Percentiles rank a stretch among this genome's conserved stretches.
phyloP scores from a whole-genome alignment of 1,139 yeast species.

The Diutina scorzettiae region DNA sequence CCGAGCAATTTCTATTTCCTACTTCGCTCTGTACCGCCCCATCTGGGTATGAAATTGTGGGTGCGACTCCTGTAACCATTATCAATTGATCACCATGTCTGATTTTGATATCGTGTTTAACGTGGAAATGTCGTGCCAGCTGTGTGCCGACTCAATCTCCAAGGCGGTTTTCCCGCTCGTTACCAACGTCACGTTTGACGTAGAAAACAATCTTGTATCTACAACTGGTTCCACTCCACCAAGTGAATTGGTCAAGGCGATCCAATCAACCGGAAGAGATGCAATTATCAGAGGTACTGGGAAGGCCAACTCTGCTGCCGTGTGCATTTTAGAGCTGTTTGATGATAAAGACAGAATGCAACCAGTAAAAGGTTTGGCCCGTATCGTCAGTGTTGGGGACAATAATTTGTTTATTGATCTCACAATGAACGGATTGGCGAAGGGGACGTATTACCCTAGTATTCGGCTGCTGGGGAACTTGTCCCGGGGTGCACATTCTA shows the following conservation, averaged over 20 bases:
- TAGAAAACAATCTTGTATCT: slow-evolving; percentile 44
- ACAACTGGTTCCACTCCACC: slow-evolving; percentile 63
- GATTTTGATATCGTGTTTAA: slow-evolving; percentile 38
- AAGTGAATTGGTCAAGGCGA: slow-evolving; percentile 48
- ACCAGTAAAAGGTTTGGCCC: slow-evolving; percentile 78
- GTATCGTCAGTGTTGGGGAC: slow-evolving; percentile 63
- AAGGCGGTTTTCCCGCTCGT: slow-evolving; percentile 41
- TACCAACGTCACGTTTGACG: slow-evolving; percentile 37
- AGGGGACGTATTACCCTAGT: slow-evolving; percentile 59
- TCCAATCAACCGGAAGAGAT: slow-evolving; percentile 68
- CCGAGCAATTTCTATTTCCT: too few relatives aligned
- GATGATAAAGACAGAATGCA: slow-evolving; percentile 31
- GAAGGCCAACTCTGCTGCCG: slow-evolving; percentile 79
- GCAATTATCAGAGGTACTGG: slow-evolving; percentile 93
- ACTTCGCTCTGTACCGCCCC: too few relatives aligned
- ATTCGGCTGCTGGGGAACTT: slow-evolving; percentile 66
- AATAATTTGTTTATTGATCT: slow-evolving; percentile 54
- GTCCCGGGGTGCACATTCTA: slow-evolving; percentile 57
- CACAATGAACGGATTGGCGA: slow-evolving; percentile 57
- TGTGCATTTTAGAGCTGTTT: slow-evolving; percentile 73
- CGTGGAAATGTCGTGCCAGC: slow-evolving; percentile 64
- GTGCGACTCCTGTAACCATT: too few relatives aligned
- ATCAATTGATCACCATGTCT: too few relatives aligned
- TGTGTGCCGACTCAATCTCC: slow-evolving; percentile 53
- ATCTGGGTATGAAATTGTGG: too few relatives aligned